Evolutionary conservation across 2,329 filamentous ascomycete species (phyloP), one percentile per base, ranked within the genome.

Genomic region (Claviceps lovelessii): DNA sequence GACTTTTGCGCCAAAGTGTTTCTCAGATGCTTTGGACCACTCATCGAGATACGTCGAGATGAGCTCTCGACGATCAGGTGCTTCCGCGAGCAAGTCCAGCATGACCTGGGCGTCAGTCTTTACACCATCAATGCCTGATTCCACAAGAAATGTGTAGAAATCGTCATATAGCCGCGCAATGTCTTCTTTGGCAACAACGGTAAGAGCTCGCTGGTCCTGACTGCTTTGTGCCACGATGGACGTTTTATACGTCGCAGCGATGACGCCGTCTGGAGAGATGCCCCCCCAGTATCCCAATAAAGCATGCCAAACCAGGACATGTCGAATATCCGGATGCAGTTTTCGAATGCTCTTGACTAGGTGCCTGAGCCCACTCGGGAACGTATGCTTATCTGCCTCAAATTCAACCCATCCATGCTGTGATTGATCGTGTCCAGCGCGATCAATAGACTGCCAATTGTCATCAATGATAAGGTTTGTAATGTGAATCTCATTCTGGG

Each of bases 101-200:
- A 90, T 88, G 70, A 90, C 95, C 64, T 98, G 91, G 0, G 83
- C 89, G 66, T 98, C 93, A 0, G 90, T 90, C 68, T 98, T 98
- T 61, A 95, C 90, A 0, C 84, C 84, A 65, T 95, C 87, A 37
- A 98, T 75, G 0, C 90, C 90, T 41, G 79, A 78, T 3, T 77
- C 76, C 0, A 76, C 76, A 1, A 98, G 78, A 63, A 95, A 97
- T 2, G 72, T 69, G 67, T 97, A 98, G 67, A 97, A 97, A 66
- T 97, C 91, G 55, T 89, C 76, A 67, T 95, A 98, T 65, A 96
- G 87, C 35, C 76, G 77, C 11, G 73, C 70, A 0, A 91, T 80
- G 60, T 96, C 89, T 48, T 86, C 80, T 42, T 84, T 79, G 6
- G 84, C 83, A 28, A 97, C 77, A 1, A 89, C 80, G 0, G 81